A percentile compares a stretch with the other conserved stretches of the same genome.
phyloP scores from a whole-genome alignment of 2,329 filamentous ascomycete genomes.

The Grosmannia penicillata region DNA sequence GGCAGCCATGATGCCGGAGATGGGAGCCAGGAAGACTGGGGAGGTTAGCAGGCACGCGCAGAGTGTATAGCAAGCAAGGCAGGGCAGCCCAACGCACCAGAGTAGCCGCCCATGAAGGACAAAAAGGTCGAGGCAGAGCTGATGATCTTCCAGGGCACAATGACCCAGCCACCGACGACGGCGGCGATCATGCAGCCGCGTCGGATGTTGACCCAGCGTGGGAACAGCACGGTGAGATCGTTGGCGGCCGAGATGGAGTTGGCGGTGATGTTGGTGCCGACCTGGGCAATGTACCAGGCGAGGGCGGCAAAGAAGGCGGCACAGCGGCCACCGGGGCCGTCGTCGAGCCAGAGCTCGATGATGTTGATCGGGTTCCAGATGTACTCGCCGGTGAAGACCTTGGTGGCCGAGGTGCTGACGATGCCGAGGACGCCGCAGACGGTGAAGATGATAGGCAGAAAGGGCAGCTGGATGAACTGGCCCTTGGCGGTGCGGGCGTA shows the following conservation, averaged over 20 bases:
- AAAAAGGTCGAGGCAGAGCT: slow-evolving; percentile 41
- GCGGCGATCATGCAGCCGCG: slow-evolving; percentile 42
- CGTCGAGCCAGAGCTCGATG: slow-evolving; percentile 25
- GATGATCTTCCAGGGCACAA: slow-evolving; percentile 54
- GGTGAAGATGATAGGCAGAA: slow-evolving; percentile 32
- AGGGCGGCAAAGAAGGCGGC: slow-evolving; percentile 32
- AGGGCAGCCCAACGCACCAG: slow-evolving; percentile 6
- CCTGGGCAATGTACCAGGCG: slow-evolving; percentile 37
- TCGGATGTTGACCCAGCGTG: slow-evolving; percentile 37
- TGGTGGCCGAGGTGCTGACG: slow-evolving; percentile 38
- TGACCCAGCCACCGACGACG: slow-evolving; percentile 40
- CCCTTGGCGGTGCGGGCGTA: slow-evolving; percentile 21
- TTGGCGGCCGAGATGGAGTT: slow-evolving; percentile 39
- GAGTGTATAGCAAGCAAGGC: neutral
- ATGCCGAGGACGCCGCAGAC: slow-evolving; percentile 38
- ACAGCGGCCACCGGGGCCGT: slow-evolving; percentile 25
- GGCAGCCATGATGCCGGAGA: slow-evolving; percentile 24
- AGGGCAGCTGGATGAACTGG: slow-evolving; percentile 25
- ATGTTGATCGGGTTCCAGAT: slow-evolving; percentile 36
- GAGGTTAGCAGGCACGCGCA: neutral
- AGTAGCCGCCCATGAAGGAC: slow-evolving; percentile 51
- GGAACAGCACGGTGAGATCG: slow-evolving; percentile 38
- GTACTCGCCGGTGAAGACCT: slow-evolving; percentile 33
- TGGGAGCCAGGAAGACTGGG: slow-evolving; percentile 22
- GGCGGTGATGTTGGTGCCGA: slow-evolving; percentile 42